phyloP scores from a whole-genome alignment of 192 early-diverging fungal genomes.

The Spinellus fusiger region DNA sequence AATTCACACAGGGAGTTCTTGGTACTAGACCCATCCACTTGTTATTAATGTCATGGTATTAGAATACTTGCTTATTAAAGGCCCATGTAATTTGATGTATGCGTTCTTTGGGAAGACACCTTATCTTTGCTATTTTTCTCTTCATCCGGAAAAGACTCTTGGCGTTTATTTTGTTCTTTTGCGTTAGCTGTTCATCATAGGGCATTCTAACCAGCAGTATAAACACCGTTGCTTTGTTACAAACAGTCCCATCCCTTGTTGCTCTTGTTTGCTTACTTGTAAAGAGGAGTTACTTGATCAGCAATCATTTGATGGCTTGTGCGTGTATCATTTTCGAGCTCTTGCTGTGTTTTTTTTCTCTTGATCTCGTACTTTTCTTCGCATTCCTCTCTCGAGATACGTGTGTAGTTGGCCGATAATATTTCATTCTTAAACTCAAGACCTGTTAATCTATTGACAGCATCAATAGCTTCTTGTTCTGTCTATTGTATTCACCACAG shows the following conservation, averaged over 20 bases:
- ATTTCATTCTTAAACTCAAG: slow-evolving; percentile 10
- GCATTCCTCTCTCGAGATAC: slow-evolving; percentile 9
- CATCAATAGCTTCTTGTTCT: slow-evolving; percentile 6
- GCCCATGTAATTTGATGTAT: slow-evolving; percentile 27
- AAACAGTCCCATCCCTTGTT: neutral
- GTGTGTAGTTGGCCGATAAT: slow-evolving; percentile 4
- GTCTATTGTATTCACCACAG: slow-evolving; percentile 1
- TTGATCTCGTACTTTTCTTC: neutral
- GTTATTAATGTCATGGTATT: neutral
- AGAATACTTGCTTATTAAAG: slow-evolving; percentile 22
- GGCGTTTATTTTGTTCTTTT: slow-evolving; percentile 30
- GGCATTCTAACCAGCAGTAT: slow-evolving; percentile 21
- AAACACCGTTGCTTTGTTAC: neutral
- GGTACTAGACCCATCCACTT: neutral
- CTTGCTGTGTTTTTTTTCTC: neutral
- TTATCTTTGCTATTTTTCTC: slow-evolving; percentile 7
- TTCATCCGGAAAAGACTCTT: slow-evolving; percentile 12
- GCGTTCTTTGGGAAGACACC: slow-evolving; percentile 1
- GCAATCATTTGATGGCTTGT: slow-evolving; percentile 53
- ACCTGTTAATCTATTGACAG: slow-evolving; percentile 8
- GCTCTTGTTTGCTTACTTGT: slow-evolving; percentile 41
- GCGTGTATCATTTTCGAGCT: slow-evolving; percentile 23
- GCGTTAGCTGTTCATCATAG: slow-evolving; percentile 53
- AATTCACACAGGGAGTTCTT: slow-evolving; percentile 12
- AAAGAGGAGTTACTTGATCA: slow-evolving; percentile 69